Conservation (phyloP, 1,284 basidiomycete species). For the Moesziomyces sp. region DNA sequence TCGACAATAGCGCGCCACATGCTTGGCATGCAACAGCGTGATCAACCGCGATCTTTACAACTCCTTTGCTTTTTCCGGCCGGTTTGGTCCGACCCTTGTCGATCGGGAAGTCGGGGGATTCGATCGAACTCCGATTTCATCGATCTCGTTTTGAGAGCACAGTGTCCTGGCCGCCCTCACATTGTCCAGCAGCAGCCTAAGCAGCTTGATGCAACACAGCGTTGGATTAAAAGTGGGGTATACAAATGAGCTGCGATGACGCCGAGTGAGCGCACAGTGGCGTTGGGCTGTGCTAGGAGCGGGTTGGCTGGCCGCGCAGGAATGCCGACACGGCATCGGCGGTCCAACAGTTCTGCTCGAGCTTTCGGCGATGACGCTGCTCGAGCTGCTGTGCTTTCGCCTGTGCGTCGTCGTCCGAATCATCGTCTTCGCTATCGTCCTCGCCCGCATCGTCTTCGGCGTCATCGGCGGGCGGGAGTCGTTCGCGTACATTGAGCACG, state of each 20-base stretch:
- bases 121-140: too few species aligned
- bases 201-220: too few species aligned
- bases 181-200: too few species aligned
- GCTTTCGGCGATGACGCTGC: conserved; percentile 17
- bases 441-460: conserved; percentile 36
- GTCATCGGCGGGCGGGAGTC: conserved; percentile 30
- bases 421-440: conserved; percentile 34
- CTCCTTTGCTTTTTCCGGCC: too few species aligned
- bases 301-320: conserved; percentile 21
- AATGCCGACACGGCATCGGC: conserved; percentile 37
- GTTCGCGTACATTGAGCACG: conserved; percentile 46
- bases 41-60: too few species aligned
- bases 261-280: background rate
- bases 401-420: conserved; percentile 31
- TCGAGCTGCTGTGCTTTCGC: conserved; percentile 13
- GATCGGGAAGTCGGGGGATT: too few species aligned
- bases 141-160: too few species aligned
- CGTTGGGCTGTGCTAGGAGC: background rate
- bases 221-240: background rate
- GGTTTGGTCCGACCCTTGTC: too few species aligned
- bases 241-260: background rate
- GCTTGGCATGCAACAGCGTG: too few species aligned
- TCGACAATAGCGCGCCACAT: too few species aligned
- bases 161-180: too few species aligned
- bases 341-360: conserved; percentile 32